These are phyloP conservation scores for Daldinia grandis DNA, from an alignment of 495 filamentous ascomycete species.

Conservation along the genomic window DNA sequence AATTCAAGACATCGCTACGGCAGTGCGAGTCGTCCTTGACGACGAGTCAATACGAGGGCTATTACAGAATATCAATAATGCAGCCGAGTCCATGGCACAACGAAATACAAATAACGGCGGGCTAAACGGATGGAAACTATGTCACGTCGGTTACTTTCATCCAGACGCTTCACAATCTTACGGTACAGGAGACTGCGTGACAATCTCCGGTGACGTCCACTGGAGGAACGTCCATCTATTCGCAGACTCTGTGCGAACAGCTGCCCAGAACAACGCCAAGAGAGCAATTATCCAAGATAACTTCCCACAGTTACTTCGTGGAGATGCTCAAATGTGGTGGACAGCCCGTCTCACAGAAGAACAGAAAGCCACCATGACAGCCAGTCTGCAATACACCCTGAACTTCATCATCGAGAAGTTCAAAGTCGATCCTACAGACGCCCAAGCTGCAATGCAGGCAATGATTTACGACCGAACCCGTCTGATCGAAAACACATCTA, in stretches of 20 bases:
- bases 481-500: neutral
- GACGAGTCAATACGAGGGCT: too few species aligned
- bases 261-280: neutral
- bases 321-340: neutral
- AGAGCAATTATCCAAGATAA: neutral
- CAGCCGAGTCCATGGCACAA: too few species aligned
- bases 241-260: neutral
- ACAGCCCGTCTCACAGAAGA: neutral
- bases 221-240: neutral
- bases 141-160: neutral
- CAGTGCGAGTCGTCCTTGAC: too few species aligned
- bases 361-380: neutral
- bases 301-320: neutral
- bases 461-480: neutral
- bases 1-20: too few species aligned
- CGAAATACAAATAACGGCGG: too few species aligned
- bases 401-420: neutral
- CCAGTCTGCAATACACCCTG: neutral
- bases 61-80: too few species aligned
- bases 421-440: neutral
- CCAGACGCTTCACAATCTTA: neutral
- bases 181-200: neutral
- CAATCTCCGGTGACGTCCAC: neutral
- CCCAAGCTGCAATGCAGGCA: neutral
- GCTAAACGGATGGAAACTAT: neutral